These are phyloP conservation scores for Lachancea thermotolerans DNA, from an alignment of 805 yeast species.

Conservation along the genomic window DNA sequence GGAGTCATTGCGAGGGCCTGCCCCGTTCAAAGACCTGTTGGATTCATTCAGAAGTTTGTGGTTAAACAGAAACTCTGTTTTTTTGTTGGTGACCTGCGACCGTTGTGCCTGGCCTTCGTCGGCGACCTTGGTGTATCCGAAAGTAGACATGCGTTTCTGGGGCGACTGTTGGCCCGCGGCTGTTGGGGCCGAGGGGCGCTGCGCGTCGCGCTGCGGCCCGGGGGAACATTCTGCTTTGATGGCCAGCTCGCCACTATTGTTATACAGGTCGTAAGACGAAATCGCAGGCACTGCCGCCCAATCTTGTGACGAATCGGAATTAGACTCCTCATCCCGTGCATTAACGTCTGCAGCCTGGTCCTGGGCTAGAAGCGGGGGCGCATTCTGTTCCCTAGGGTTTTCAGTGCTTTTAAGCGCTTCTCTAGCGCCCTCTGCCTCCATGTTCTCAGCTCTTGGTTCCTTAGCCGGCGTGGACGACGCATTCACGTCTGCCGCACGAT, in stretches of 20 bases:
- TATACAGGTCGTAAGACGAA: slow-evolving; percentile 69
- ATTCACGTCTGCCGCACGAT: no score
- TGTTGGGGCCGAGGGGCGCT: background rate
- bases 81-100: slow-evolving; percentile 47
- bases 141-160: slow-evolving; percentile 29
- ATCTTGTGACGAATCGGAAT: slow-evolving; percentile 37
- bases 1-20: slow-evolving; percentile 20
- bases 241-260: slow-evolving; percentile 63
- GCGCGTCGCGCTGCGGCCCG: no score
- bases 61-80: slow-evolving; percentile 50
- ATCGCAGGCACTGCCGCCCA: slow-evolving; percentile 90
- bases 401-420: background rate
- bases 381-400: background rate
- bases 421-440: background rate
- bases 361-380: background rate
- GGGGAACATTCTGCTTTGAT: background rate
- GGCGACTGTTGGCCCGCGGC: background rate
- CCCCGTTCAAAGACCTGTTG: slow-evolving; percentile 10
- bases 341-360: background rate
- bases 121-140: slow-evolving; percentile 81
- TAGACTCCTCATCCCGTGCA: slow-evolving; percentile 3
- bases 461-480: background rate
- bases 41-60: slow-evolving; percentile 29
- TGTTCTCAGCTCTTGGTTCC: background rate
- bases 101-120: slow-evolving; percentile 80